Base-by-base conservation (phyloP, 257 asterid species). In the Verbena officinalis region DNA sequence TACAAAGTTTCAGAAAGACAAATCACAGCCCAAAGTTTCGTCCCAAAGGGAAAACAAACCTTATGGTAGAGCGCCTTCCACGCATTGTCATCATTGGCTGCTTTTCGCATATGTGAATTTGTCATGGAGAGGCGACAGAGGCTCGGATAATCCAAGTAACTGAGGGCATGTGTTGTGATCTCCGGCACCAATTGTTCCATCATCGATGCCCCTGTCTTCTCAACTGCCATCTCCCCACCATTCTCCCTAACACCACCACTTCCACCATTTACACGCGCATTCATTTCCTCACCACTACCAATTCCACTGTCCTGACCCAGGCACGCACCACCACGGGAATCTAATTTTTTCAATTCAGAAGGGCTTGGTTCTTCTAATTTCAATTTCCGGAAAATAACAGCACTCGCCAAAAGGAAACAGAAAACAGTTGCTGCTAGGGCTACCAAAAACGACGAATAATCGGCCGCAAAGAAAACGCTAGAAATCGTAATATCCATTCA, bases 121-220 rank as follows among this genome's bases (percentile, higher is more conserved):
- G 99, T 94, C 96, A 94, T 94, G 1, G 99, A 90, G 59, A 94
- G 96, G 44, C 99, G 75, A 68, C 99, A 94, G 10, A 94, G 85
- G 70, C 99, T 94, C 10, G 90, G 96, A 74, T 75, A 91, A 73
- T 94, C 99, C 94, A 94, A 83, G 77, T 86, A 94, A 74, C 98
- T 88, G 54, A 94, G 78, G 33, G 98, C 97, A 67, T 94, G 98
- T 0, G 98, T 86, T 3, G 95, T 91, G 80, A 94, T 91, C 87
- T 94, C 99, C 72, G 99, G 99, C 75, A 94, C 97, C 80, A 94
- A 62, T 72, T 88, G 98, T 81, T 94, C 99, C 97, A 94, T 94
- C 98, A 94, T 94, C 61, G 99, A 91, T 15, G 91, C 91, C 54
- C 95, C 98, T 0, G 88, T 76, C 75, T 75, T 91, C 71, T 90